Percentiles rank a stretch among this genome's conserved stretches.
phyloP scores from a whole-genome alignment of 148 eudicot genomes.

The Heliosperma pusillum region DNA sequence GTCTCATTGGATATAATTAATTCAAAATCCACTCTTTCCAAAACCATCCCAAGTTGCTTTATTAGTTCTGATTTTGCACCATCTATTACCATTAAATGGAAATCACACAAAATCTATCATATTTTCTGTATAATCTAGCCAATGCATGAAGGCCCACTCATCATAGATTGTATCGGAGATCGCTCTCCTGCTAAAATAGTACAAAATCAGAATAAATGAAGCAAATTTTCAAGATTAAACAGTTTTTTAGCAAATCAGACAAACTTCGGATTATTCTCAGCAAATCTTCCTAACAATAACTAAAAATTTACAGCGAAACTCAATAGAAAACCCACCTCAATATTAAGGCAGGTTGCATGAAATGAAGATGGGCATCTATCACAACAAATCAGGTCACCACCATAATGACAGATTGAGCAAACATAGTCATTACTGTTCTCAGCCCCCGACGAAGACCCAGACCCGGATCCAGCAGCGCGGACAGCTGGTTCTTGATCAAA shows the following conservation, averaged over 20 bases:
- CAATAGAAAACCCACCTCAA: conserved; percentile 46
- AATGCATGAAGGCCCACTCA: no score
- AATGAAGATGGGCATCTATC: conserved; percentile 89
- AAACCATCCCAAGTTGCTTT: not conserved
- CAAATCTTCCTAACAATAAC: no score
- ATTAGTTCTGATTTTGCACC: not conserved
- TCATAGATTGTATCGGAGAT: no score
- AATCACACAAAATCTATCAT: not conserved
- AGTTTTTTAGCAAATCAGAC: no score
- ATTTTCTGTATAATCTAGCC: not conserved
- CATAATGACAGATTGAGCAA: conserved; percentile 76
- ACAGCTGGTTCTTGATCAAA: conserved; percentile 22
- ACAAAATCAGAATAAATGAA: no score
- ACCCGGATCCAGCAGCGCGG: conserved; percentile 20
- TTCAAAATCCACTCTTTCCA: no score
- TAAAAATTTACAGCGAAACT: no score
- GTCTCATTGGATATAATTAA: no score
- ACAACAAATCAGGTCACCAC: conserved; percentile 74
- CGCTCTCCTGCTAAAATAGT: no score
- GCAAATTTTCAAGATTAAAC: no score
- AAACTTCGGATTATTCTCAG: no score
- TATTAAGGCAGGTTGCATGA: conserved; percentile 66
- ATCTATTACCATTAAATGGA: not conserved
- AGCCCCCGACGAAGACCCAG: not conserved
- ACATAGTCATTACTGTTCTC: conserved; percentile 53